phyloP scores from a whole-genome alignment of 805 yeast species.

The Cyberlindnera euphorbiiphila region DNA sequence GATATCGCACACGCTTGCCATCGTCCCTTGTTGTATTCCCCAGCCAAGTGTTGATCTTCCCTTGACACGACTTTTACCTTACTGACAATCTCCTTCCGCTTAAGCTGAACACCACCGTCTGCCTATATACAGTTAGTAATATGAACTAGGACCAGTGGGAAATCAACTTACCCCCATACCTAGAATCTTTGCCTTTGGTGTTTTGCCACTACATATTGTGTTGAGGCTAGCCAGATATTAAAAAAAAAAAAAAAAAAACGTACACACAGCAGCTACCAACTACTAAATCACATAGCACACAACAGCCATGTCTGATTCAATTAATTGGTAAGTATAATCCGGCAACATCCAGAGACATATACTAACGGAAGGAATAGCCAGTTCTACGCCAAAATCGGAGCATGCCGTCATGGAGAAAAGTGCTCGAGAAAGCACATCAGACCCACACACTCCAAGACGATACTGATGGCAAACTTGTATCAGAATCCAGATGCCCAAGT shows the following conservation, averaged over 20 bases:
- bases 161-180: conserved; percentile 18
- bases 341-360: background rate
- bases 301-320: conserved; percentile 19
- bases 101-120: conserved; percentile 74
- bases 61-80: conserved; percentile 10
- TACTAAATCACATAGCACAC: background rate
- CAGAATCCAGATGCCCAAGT: conserved; percentile 49
- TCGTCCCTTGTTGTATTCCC: conserved; percentile 28
- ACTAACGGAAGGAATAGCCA: conserved; percentile 34
- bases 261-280: background rate
- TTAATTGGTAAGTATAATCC: conserved; percentile 17
- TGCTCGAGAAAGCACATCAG: conserved; percentile 71
- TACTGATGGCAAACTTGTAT: conserved; percentile 61
- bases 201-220: too few relatives aligned
- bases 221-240: too few relatives aligned
- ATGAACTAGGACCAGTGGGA: background rate
- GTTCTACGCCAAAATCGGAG: conserved; percentile 81
- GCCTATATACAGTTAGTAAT: conserved; percentile 39
- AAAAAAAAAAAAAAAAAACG: conserved; percentile 1
- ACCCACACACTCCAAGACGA: conserved; percentile 62
- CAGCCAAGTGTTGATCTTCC: conserved; percentile 19
- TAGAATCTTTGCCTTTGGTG: too few relatives aligned
- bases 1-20: conserved; percentile 49
- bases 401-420: conserved; percentile 88
- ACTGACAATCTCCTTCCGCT: conserved; percentile 46